Evolutionary conservation across 768 basidiomycete species (phyloP).

Genomic region (Boletus huronensis): DNA sequence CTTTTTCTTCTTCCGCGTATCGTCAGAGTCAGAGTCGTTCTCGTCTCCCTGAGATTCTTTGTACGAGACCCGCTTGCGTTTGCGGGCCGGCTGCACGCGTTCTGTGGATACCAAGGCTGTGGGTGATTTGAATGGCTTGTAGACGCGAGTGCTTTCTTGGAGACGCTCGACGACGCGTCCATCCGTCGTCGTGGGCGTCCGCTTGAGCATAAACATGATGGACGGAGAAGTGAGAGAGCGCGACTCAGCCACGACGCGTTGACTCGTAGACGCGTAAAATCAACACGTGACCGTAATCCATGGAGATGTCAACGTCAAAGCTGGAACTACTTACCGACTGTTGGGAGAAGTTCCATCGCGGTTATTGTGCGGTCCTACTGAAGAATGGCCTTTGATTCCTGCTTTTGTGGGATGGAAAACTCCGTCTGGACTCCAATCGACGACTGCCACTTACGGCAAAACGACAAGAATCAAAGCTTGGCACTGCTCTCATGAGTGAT

Average conservation of each 20-base stretch:
- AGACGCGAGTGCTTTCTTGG: constrained; percentile 67
- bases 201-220: constrained; percentile 56
- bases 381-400: neutral
- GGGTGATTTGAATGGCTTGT: constrained; percentile 81
- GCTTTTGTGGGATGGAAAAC: neutral
- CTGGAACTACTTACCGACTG: neutral
- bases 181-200: constrained; percentile 65
- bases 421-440: neutral
- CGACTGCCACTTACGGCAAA: neutral
- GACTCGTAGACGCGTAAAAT: constrained; percentile 4
- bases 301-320: neutral
- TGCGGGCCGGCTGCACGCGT: constrained; percentile 65
- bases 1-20: constrained; percentile 54
- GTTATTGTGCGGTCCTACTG: too few relatives aligned
- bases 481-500: neutral
- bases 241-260: constrained; percentile 5
- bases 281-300: constrained; percentile 24
- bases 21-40: constrained; percentile 55
- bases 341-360: neutral
- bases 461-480: neutral
- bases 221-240: neutral
- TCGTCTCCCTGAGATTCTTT: constrained; percentile 62
- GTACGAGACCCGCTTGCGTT: constrained; percentile 87
- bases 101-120: constrained; percentile 42
- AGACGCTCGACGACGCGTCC: constrained; percentile 66